A percentile compares a stretch with the other conserved stretches of the same genome.
Conservation (phyloP, 495 filamentous ascomycete genomes). For the Lentithecium fluviatile region DNA sequence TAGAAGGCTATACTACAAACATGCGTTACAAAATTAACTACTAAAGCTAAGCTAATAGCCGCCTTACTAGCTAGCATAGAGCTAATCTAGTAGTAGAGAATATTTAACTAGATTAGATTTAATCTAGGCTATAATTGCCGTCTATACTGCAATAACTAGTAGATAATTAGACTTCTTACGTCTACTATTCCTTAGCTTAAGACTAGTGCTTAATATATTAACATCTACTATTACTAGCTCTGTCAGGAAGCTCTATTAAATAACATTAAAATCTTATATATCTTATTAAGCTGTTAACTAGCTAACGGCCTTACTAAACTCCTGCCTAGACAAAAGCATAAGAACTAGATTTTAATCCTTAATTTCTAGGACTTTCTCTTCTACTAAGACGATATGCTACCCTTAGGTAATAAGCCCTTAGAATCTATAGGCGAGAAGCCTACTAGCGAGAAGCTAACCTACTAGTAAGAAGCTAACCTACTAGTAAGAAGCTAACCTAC, state of each 20-base stretch:
- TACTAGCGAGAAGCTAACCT: too few species aligned
- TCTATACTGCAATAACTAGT: background rate
- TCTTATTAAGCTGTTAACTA: background rate
- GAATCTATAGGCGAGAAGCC: background rate
- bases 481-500: too few species aligned
- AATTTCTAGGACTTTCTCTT: background rate
- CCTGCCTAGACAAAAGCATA: background rate
- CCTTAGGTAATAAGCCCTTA: background rate
- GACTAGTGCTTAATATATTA: background rate
- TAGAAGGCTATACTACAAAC: background rate
- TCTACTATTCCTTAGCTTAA: background rate
- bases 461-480: too few species aligned
- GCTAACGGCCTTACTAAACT: background rate
- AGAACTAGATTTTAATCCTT: background rate
- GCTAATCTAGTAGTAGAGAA: background rate
- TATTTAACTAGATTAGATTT: conserved; percentile 1
- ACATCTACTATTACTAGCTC: conserved; percentile 1
- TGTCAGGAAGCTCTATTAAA: background rate
- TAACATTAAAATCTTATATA: conserved; percentile 7
- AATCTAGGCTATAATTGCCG: background rate
- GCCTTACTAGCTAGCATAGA: background rate
- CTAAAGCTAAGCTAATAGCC: background rate
- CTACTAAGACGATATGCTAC: background rate
- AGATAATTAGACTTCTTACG: background rate
- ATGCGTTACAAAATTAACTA: conserved; percentile 4